Evolutionary conservation across 768 basidiomycete genomes (phyloP).

Genomic region (Melanogaster broomeanus): DNA sequence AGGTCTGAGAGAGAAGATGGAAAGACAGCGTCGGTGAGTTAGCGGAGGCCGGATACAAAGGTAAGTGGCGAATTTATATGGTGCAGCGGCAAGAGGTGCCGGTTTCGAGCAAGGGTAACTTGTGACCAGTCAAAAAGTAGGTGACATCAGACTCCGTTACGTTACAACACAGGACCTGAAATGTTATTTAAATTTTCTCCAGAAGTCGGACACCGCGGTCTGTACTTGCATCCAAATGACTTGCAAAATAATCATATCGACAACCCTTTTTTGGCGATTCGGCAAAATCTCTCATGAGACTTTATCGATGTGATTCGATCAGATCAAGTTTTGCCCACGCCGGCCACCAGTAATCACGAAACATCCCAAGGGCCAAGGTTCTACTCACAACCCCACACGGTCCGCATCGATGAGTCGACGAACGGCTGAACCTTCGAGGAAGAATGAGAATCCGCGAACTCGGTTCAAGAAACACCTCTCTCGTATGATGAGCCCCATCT

Average conservation of each 20-base stretch:
- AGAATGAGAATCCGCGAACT: neutral
- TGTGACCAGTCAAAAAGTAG: conserved; percentile 17
- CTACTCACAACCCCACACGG: neutral
- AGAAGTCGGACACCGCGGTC: conserved; percentile 2
- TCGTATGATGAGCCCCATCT: too few species aligned
- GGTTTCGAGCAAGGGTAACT: conserved; percentile 27
- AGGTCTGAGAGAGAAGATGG: neutral
- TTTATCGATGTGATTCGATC: conserved; percentile 27
- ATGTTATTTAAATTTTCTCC: conserved; percentile 17
- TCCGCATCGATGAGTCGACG: too few species aligned
- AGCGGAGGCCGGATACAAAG: conserved; percentile 8
- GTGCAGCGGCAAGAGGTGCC: conserved; percentile 22
- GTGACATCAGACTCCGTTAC: conserved; percentile 36
- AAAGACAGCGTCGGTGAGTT: neutral
- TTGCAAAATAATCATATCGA: neutral
- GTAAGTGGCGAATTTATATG: conserved; percentile 29
- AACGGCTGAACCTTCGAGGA: too few species aligned
- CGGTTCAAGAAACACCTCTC: neutral
- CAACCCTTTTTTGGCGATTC: neutral
- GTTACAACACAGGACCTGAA: conserved; percentile 29
- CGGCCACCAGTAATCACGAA: neutral
- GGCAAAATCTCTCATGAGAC: neutral
- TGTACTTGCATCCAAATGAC: conserved; percentile 15
- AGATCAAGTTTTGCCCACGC: conserved; percentile 9
- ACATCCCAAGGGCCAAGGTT: neutral